Base-by-base conservation (phyloP, 345 rosid genomes). In the Erucastrum elatum region DNA sequence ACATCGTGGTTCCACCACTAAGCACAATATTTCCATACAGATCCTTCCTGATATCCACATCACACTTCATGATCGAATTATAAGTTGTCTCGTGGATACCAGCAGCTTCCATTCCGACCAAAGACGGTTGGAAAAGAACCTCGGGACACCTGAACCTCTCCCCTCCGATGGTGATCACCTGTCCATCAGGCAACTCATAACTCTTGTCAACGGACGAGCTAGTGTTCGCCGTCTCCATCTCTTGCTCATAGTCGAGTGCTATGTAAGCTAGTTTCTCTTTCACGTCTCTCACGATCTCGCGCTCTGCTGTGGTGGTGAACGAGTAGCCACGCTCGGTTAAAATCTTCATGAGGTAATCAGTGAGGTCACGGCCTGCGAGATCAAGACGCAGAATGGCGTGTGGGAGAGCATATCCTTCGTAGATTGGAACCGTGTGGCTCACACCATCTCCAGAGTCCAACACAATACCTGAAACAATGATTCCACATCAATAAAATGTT, bases 321-420 rank as follows among this genome's bases (percentile, higher is more conserved):
- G 29, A 81, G 83, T 80, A 80, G 9, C 79, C 83, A 37, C 83
- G 75, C 67, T 80, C 83, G 0, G 86, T 87, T n/a, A 86, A 82
- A 26, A 87, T 87, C 83, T 86, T 87, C 89, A 81, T 87, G 82
- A 87, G 80, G 71, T 80, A 83, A 74, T 87, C 87, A 27, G 89
- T 87, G 39, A 86, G 79, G 80, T 86, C 90, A 51, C 90, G 84
- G 0, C 88, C 90, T 51, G 90, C 90, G 53, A 84, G 84, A 69
- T 87, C 89, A 51, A 86, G 85, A 81, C 87, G 82, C 58, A 86
- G 87, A 76, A 87, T 87, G 15, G 90, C 90, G 72, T 86, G 88
- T 21, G 90, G 88, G 34, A 85, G 90, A 16, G 88, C 88, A 65
- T 85, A 87, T 34, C 90, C 90, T 86, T 21, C 90, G 8, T 85